Evolutionary conservation across 805 yeast species (phyloP).

Genomic region (Tetrapisispora namnaoensis): DNA sequence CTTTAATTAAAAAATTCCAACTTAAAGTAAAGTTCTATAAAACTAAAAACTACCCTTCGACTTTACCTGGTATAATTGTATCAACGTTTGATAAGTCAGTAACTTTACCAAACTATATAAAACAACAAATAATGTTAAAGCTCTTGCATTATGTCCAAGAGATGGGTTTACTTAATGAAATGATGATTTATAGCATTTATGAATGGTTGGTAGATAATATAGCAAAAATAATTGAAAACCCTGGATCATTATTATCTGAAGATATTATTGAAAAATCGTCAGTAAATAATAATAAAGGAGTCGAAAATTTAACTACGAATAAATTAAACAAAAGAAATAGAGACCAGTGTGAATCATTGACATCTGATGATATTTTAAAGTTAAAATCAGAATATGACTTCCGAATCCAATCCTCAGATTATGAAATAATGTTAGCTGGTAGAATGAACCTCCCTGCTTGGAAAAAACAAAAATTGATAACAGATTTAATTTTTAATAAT

Average conservation of each 20-base stretch:
- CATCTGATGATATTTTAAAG: conserved; percentile 25
- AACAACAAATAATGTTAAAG: conserved; percentile 43
- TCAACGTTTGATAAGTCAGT: conserved; percentile 33
- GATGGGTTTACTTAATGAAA: conserved; percentile 51
- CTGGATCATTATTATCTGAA: conserved; percentile 51
- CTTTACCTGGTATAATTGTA: conserved; percentile 60
- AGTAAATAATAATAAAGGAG: background rate
- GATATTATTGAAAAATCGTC: conserved; percentile 8
- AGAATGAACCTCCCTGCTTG: conserved; percentile 77
- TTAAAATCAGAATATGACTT: conserved; percentile 30
- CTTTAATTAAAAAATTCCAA: conserved; percentile 28
- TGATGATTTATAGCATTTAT: conserved; percentile 53
- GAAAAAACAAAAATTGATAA: conserved; percentile 49
- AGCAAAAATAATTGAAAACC: conserved; percentile 49
- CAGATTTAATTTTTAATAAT: conserved; percentile 45
- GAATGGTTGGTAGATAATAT: conserved; percentile 72
- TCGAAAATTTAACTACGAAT: conserved; percentile 6
- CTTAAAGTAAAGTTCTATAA: conserved; percentile 33
- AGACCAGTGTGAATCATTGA: conserved; percentile 1
- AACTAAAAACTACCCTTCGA: conserved; percentile 49
- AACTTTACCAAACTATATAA: conserved; percentile 62
- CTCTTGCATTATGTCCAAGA: conserved; percentile 37
- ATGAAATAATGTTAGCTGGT: conserved; percentile 33
- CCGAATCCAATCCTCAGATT: conserved; percentile 28
- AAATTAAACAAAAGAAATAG: conserved; percentile 14